Percentiles rank a stretch among this genome's conserved stretches.
phyloP scores from a whole-genome alignment of 805 yeast genomes.

The Dipodascopsis uninucleata region DNA sequence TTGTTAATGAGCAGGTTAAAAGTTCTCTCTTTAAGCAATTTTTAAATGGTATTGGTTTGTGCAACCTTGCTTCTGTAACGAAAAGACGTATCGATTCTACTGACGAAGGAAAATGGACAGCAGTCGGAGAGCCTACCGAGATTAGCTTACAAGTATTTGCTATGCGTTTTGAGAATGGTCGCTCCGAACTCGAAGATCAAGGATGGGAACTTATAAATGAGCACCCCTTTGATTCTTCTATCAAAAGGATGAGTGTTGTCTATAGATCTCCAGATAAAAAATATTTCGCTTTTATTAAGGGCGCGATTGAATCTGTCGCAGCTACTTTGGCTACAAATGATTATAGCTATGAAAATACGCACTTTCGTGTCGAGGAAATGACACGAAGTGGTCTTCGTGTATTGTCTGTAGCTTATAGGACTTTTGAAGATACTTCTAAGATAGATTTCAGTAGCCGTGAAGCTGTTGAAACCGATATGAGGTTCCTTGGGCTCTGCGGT shows the following conservation, averaged over 20 bases:
- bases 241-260: conserved; percentile 69
- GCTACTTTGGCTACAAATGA: conserved; percentile 42
- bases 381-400: conserved; percentile 69
- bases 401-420: conserved; percentile 60
- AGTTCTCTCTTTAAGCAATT: conserved; percentile 43
- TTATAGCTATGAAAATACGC: conserved; percentile 39
- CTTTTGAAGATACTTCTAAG: conserved; percentile 13
- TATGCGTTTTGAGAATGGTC: conserved; percentile 51
- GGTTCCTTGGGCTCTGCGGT: conserved; percentile 67
- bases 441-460: conserved; percentile 38
- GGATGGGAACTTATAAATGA: conserved; percentile 51
- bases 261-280: conserved; percentile 36
- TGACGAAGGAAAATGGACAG: conserved; percentile 51
- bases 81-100: conserved; percentile 35
- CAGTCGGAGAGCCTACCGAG: conserved; percentile 88
- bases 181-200: conserved; percentile 41
- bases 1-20: background rate
- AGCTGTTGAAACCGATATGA: conserved; percentile 50
- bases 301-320: conserved; percentile 73
- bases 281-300: conserved; percentile 52
- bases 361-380: conserved; percentile 54
- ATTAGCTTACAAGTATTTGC: conserved; percentile 80
- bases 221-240: conserved; percentile 72
- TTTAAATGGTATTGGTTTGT: conserved; percentile 66
- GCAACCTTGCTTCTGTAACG: conserved; percentile 70